A percentile compares a stretch with the other conserved stretches of the same genome.
These are phyloP conservation scores for Medicago truncatula DNA, from an alignment of 306 rosid genomes.

Conservation along the genomic window DNA sequence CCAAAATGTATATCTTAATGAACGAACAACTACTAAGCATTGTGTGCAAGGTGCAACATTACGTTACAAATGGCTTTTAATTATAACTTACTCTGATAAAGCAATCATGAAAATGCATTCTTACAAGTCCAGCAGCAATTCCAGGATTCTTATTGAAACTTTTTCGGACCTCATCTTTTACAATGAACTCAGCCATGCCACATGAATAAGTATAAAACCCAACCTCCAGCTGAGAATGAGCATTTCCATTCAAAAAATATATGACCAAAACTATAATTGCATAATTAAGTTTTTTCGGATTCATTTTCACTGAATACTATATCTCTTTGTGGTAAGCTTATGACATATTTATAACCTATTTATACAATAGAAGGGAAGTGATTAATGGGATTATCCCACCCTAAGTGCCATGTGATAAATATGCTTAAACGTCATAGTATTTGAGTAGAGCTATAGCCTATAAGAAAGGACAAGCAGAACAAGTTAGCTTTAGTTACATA, in stretches of 20 bases:
- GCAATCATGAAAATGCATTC: slow-evolving; percentile 89
- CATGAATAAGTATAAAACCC: slow-evolving; percentile 68
- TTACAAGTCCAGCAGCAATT: slow-evolving; percentile 72
- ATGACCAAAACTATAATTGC: slow-evolving; percentile 31
- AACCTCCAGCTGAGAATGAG: slow-evolving; percentile 54
- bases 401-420: slow-evolving; percentile 38
- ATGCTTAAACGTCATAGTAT: slow-evolving; percentile 41
- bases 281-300: slow-evolving; percentile 38
- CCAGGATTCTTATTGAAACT: slow-evolving; percentile 47
- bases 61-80: slow-evolving; percentile 9
- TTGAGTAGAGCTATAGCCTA: slow-evolving; percentile 29
- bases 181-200: slow-evolving; percentile 62
- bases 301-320: slow-evolving; percentile 49
- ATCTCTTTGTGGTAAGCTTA: slow-evolving; percentile 22
- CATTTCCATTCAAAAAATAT: slow-evolving; percentile 48
- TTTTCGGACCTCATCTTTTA: slow-evolving; percentile 63
- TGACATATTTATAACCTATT: slow-evolving; percentile 33
- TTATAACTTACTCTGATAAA: slow-evolving; percentile 67
- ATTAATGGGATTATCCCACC: slow-evolving; percentile 24
- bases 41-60: neutral
- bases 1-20: neutral
- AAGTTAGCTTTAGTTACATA: slow-evolving; percentile 35
- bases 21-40: neutral
- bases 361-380: slow-evolving; percentile 30
- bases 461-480: slow-evolving; percentile 43